Evolutionary conservation across 805 yeast species (phyloP), one percentile per base, ranked within the genome.

Genomic region (Debaryomyces hansenii): DNA sequence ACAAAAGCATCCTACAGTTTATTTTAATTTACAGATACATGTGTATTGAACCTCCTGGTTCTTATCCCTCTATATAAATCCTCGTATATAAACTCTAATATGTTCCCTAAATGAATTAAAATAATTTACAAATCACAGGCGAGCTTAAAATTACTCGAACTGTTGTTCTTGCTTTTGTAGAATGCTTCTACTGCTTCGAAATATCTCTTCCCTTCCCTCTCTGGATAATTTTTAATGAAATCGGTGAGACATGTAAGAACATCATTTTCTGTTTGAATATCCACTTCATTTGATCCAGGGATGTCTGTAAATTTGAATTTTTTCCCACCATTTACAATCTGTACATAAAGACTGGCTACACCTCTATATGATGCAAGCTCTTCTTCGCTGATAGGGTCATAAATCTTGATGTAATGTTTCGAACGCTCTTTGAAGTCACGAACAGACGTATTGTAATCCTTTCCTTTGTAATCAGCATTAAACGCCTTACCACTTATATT

Each of bases 401-500:
- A 62, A 5, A 62, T 71, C 37, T 58, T 53, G 41, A 65, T 69
- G 61, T 85, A 85, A 51, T 77, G 75, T 37, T 70, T 63, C 9
- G 84, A 68, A 51, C 91, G 71, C 42, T 70, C 69, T 37, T 82
- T 70, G 56, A 85, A 85, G 66, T 85, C 90, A 3, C 64, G 52
- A 14, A 84, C 75, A 3, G 90, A 82, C 5, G 58, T 58, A 29
- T 73, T 73, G 52, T 80, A 78, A 37, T 80, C 77, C 52, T 71
- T 69, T 40, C 76, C 75, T 44, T 60, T 65, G 60, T 85, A 85
- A 59, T 85, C 91, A 33, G 72, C 75, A 57, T 83, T 84, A 44
- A 67, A 70, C 0, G 90, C 77, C 60, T 85, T 85, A 42, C 81
- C 79, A 54, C 79, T 82, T 44, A 85, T 82, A 63, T 85, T 85